These are phyloP conservation scores for Neurospora terricola DNA, from an alignment of 495 filamentous ascomycete genomes.

Conservation along the genomic window DNA sequence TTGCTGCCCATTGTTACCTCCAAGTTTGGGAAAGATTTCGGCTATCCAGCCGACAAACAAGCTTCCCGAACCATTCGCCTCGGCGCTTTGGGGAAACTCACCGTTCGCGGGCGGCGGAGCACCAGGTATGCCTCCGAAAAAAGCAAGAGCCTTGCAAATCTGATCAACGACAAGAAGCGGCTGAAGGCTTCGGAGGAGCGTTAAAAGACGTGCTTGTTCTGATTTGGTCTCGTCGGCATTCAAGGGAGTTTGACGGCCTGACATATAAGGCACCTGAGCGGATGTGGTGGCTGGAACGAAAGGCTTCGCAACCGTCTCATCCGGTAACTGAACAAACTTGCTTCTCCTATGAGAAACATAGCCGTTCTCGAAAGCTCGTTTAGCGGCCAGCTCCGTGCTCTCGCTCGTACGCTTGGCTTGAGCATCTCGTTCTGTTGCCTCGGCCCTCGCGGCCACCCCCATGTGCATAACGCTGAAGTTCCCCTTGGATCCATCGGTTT, in stretches of 20 bases:
- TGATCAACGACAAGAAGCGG: slow-evolving; percentile 46
- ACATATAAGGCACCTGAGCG: not conserved
- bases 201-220: slow-evolving; percentile 46
- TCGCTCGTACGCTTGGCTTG: slow-evolving; percentile 48
- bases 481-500: slow-evolving; percentile 46
- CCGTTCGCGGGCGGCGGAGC: slow-evolving; percentile 42
- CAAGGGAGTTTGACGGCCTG: slow-evolving; percentile 21
- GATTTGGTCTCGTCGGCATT: slow-evolving; percentile 39
- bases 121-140: slow-evolving; percentile 47
- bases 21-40: slow-evolving; percentile 45
- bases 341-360: slow-evolving; percentile 41
- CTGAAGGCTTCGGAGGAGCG: slow-evolving; percentile 40
- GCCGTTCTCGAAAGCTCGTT: slow-evolving; percentile 38
- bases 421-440: slow-evolving; percentile 36
- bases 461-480: slow-evolving; percentile 52
- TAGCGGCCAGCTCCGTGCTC: slow-evolving; percentile 42
- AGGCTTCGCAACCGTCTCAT: slow-evolving; percentile 15
- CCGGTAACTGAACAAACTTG: slow-evolving; percentile 27
- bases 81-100: slow-evolving; percentile 43
- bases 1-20: slow-evolving; percentile 13
- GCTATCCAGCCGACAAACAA: slow-evolving; percentile 49
- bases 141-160: slow-evolving; percentile 47
- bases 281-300: slow-evolving; percentile 7
- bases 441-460: slow-evolving; percentile 34
- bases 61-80: slow-evolving; percentile 43